Conservation (phyloP, 345 rosid genomes). For the Anacardium occidentale region DNA sequence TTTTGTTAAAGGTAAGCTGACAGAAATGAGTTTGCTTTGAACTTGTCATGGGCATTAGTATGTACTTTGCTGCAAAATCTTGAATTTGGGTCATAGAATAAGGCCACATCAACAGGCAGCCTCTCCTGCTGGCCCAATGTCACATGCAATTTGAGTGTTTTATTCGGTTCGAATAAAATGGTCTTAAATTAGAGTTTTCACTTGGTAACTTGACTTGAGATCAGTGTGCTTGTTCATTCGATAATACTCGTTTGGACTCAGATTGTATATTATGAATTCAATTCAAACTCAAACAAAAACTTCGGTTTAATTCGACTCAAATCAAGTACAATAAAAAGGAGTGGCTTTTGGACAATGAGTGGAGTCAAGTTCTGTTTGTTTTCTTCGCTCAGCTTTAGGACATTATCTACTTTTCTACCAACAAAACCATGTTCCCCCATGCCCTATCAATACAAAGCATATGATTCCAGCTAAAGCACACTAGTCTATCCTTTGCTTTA, state of each 20-base stretch:
- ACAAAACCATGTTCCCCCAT: conserved; percentile 1
- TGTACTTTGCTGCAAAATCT: too few species aligned
- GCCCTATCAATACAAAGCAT: neutral
- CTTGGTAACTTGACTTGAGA: too few species aligned
- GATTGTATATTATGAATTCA: too few species aligned
- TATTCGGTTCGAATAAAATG: too few species aligned
- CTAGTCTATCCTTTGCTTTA: neutral
- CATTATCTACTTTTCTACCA: neutral
- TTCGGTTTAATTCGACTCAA: too few species aligned
- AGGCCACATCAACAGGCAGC: neutral
- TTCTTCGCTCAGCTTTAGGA: neutral
- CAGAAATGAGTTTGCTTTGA: neutral
- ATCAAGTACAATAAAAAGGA: too few species aligned
- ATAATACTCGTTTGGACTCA: too few species aligned
- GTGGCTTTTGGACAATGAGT: neutral
- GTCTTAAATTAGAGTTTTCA: too few species aligned
- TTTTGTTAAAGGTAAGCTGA: neutral
- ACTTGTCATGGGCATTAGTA: too few species aligned
- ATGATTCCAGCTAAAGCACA: conserved; percentile 7
- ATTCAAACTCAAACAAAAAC: too few species aligned
- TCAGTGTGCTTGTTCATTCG: too few species aligned
- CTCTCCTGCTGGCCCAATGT: neutral
- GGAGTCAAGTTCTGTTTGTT: neutral
- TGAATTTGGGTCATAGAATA: neutral
- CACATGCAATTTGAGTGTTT: too few species aligned